Conservation (phyloP, 2,329 filamentous ascomycete genomes). For the Penicillium sp. region DNA sequence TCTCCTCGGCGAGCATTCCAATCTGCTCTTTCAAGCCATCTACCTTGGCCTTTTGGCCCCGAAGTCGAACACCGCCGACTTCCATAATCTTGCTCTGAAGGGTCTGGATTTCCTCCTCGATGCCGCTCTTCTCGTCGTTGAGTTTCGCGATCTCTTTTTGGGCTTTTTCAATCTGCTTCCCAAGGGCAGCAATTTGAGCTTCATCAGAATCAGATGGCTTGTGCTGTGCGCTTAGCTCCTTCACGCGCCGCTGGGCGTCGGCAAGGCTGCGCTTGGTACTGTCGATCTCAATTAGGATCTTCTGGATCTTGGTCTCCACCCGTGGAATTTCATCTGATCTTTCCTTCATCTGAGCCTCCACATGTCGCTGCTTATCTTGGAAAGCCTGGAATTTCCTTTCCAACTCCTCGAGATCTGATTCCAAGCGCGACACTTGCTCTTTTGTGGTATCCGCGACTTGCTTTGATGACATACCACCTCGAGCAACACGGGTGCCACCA, state of each 20-base stretch:
- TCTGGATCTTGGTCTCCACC: conserved; percentile 87
- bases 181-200: conserved; percentile 66
- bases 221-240: conserved; percentile 79
- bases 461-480: conserved; percentile 95
- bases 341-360: conserved; percentile 70
- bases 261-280: conserved; percentile 80
- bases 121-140: conserved; percentile 77
- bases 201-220: conserved; percentile 79
- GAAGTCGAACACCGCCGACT: conserved; percentile 88
- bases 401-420: conserved; percentile 78
- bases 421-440: conserved; percentile 84
- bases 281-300: conserved; percentile 82
- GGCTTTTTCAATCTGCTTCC: conserved; percentile 70
- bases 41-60: conserved; percentile 85
- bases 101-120: conserved; percentile 88
- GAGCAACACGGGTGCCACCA: conserved; percentile 86
- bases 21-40: conserved; percentile 87
- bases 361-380: conserved; percentile 77
- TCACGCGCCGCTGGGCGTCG: conserved; percentile 79
- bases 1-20: conserved; percentile 72
- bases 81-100: conserved; percentile 98
- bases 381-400: conserved; percentile 82
- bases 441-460: conserved; percentile 81
- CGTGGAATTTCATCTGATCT: conserved; percentile 76
- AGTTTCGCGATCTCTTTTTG: conserved; percentile 77